Conservation (phyloP, 768 basidiomycete genomes). For the Flagelloscypha sp. region DNA sequence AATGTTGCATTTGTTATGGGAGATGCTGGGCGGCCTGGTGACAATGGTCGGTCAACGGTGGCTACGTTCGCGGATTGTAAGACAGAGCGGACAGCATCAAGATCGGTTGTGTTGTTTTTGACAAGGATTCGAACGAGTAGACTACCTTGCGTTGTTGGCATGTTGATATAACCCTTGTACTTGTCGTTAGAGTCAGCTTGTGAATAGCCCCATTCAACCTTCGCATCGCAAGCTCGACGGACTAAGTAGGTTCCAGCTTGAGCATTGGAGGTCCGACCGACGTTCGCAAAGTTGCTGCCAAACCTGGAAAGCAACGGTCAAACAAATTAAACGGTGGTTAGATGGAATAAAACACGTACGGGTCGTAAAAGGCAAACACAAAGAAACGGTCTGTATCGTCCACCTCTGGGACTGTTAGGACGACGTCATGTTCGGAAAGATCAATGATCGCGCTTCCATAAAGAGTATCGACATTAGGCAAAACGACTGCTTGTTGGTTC, state of each 20-base stretch:
- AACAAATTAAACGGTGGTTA: too few relatives aligned
- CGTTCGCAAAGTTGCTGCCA: slow-evolving; percentile 5
- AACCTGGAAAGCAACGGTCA: background rate
- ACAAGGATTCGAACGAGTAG: slow-evolving; percentile 7
- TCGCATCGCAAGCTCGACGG: too few relatives aligned
- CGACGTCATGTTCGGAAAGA: slow-evolving; percentile 5
- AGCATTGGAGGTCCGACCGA: slow-evolving; percentile 5
- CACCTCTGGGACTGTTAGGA: slow-evolving; percentile 5
- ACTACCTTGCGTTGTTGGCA: slow-evolving; percentile 6
- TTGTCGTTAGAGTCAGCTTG: background rate
- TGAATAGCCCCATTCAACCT: too few relatives aligned
- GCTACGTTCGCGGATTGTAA: slow-evolving; percentile 3
- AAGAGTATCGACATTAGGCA: slow-evolving; percentile 8
- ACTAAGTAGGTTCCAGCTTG: slow-evolving; percentile 7
- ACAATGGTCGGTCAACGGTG: too few relatives aligned
- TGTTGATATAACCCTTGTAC: slow-evolving; percentile 7
- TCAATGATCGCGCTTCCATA: slow-evolving; percentile 5
- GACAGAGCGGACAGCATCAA: background rate
- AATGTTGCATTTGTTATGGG: too few relatives aligned
- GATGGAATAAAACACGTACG: background rate
- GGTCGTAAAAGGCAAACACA: slow-evolving; percentile 9
- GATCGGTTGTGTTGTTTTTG: slow-evolving; percentile 4
- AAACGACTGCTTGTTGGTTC: slow-evolving; percentile 2
- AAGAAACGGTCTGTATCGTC: background rate
- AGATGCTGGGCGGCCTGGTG: too few relatives aligned